Conservation (phyloP, 2,329 filamentous ascomycete species). For the Hypocreales sp. region DNA sequence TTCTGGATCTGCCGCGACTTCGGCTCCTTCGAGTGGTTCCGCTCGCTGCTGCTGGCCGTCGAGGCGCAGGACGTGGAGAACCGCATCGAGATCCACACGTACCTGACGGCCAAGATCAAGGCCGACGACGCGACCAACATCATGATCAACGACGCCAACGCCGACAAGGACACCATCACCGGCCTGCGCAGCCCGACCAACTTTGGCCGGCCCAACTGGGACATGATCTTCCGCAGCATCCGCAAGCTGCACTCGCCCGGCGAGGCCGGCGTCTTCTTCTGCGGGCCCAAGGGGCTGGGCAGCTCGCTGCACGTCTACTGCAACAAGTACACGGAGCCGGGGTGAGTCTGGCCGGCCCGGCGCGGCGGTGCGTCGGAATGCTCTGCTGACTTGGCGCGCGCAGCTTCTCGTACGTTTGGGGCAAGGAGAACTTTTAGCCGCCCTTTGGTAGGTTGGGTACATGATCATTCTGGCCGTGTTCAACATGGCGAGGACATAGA, state of each 20-base stretch:
- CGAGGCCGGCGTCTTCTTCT: constrained; percentile 72
- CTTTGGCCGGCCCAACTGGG: constrained; percentile 79
- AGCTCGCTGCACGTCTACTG: constrained; percentile 68
- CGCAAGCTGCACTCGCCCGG: constrained; percentile 61
- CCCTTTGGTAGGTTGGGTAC: no score
- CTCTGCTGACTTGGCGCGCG: constrained; percentile 4
- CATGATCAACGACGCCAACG: constrained; percentile 82
- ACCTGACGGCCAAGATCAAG: constrained; percentile 77
- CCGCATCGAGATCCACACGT: constrained; percentile 79
- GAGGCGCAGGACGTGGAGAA: constrained; percentile 74
- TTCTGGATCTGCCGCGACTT: constrained; percentile 88
- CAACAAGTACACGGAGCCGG: constrained; percentile 76
- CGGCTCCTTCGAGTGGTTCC: constrained; percentile 81
- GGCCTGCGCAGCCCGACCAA: constrained; percentile 70
- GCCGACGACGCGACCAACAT: constrained; percentile 77
- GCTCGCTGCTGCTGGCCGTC: constrained; percentile 67
- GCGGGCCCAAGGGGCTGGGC: constrained; percentile 66
- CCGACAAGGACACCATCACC: constrained; percentile 72
- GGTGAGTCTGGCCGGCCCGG: constrained; percentile 43
- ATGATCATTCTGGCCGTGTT: no score
- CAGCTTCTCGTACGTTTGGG: constrained; percentile 52
- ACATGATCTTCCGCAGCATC: constrained; percentile 76
- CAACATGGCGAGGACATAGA: no score
- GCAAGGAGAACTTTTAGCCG: constrained; percentile 50
- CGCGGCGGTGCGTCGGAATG: no score